Evolutionary conservation across 169 alveolate species (phyloP).

Genomic region (Perkinsus olseni): DNA sequence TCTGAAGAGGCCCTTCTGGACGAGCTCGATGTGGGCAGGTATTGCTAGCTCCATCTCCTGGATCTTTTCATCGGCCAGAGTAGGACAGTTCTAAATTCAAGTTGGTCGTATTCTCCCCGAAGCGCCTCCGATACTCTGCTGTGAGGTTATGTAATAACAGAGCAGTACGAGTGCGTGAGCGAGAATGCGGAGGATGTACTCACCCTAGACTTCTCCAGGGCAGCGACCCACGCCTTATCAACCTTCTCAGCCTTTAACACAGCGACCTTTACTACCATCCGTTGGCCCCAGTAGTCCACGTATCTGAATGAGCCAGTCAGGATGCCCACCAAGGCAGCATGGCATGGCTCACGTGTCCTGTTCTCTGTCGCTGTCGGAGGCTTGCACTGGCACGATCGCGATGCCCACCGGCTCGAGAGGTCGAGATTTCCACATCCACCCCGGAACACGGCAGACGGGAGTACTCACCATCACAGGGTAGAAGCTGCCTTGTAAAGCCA

Average conservation of each 20-base stretch:
- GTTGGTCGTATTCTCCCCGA: too few relatives aligned
- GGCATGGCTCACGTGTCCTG: neutral
- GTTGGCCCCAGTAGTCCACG: neutral
- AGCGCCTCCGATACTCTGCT: too few relatives aligned
- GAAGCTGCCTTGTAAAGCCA: neutral
- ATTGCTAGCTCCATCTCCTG: neutral
- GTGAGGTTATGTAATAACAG: too few relatives aligned
- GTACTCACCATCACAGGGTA: neutral
- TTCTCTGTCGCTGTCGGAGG: neutral
- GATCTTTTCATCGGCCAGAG: neutral
- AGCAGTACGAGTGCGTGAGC: too few relatives aligned
- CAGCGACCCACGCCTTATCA: neutral
- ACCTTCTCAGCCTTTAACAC: neutral
- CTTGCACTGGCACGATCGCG: neutral
- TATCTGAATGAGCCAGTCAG: neutral
- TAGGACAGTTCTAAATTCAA: neutral
- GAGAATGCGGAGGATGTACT: neutral
- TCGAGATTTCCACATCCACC: neutral
- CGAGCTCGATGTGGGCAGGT: neutral
- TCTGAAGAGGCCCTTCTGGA: neutral
- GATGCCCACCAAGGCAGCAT: neutral
- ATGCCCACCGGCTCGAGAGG: neutral
- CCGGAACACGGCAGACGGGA: neutral
- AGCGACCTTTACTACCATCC: neutral
- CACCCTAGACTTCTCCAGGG: neutral